Percentiles rank a stretch among this genome's conserved stretches.
Conservation (phyloP, 2,329 filamentous ascomycete genomes). For the Byssochlamys sp. region DNA sequence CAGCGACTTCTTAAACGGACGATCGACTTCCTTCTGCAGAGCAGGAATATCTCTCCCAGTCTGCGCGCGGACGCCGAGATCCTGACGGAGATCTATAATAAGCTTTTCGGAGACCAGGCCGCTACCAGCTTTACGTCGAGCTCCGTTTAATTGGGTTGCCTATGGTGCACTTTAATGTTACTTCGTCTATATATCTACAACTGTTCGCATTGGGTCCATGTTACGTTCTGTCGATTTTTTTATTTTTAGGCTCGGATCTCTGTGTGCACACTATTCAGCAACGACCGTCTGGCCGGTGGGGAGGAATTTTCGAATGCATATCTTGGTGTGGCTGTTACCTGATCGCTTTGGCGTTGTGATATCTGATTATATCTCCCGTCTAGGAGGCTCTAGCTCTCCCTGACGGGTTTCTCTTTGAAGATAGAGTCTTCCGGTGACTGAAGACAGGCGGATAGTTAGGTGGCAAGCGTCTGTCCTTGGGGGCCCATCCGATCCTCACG, state of each 20-base stretch:
- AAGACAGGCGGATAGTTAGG: background rate
- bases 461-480: background rate
- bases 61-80: constrained; percentile 66
- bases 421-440: background rate
- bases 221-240: background rate
- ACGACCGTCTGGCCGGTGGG: background rate
- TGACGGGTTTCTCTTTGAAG: background rate
- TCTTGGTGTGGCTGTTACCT: background rate
- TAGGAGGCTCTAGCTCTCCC: background rate
- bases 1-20: constrained; percentile 59
- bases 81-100: constrained; percentile 45
- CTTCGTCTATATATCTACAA: constrained; percentile 1
- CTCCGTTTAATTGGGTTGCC: background rate
- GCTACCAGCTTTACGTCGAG: constrained; percentile 1
- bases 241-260: background rate
- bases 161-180: background rate
- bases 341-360: background rate
- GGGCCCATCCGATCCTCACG: background rate
- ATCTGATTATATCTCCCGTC: background rate
- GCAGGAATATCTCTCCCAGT: constrained; percentile 64
- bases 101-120: constrained; percentile 31
- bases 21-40: constrained; percentile 62
- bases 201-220: background rate
- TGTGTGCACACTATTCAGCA: background rate
- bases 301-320: background rate